Evolutionary conservation across 768 basidiomycete species (phyloP).

Genomic region (Tephrocybe sp.): DNA sequence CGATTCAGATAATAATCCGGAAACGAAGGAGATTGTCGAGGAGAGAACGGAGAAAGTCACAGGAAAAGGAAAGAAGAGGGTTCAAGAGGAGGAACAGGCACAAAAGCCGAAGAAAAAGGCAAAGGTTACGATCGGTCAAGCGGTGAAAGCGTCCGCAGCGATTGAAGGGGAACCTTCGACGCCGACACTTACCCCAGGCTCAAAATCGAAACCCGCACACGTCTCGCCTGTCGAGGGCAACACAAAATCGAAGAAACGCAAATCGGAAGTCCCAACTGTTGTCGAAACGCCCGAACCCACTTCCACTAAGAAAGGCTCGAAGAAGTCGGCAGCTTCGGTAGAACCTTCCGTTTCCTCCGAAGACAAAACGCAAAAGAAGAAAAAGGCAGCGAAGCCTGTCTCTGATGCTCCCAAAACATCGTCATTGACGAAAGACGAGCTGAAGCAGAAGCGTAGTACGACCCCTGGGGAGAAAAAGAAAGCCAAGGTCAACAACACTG

Average conservation of each 20-base stretch:
- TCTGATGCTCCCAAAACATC: slow-evolving; percentile 3
- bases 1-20: neutral
- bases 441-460: slow-evolving; percentile 50
- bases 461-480: slow-evolving; percentile 59
- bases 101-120: slow-evolving; percentile 46
- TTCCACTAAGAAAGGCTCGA: slow-evolving; percentile 4
- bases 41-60: neutral
- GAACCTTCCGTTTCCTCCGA: neutral
- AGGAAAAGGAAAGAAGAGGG: slow-evolving; percentile 19
- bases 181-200: neutral
- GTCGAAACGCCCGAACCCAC: neutral
- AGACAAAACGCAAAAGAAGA: slow-evolving; percentile 11
- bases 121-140: slow-evolving; percentile 26
- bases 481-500: slow-evolving; percentile 35
- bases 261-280: slow-evolving; percentile 7
- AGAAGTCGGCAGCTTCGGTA: neutral
- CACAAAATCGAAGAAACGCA: slow-evolving; percentile 17
- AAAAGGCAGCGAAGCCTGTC: slow-evolving; percentile 12
- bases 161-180: slow-evolving; percentile 5
- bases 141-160: slow-evolving; percentile 9
- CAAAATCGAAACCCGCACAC: slow-evolving; percentile 21
- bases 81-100: slow-evolving; percentile 27
- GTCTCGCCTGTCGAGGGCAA: slow-evolving; percentile 10
- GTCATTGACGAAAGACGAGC: slow-evolving; percentile 38
- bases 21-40: neutral